Evolutionary conservation across 2,329 filamentous ascomycete species (phyloP), one percentile per base, ranked within the genome.

Genomic region (Sporothrix brasiliensis): DNA sequence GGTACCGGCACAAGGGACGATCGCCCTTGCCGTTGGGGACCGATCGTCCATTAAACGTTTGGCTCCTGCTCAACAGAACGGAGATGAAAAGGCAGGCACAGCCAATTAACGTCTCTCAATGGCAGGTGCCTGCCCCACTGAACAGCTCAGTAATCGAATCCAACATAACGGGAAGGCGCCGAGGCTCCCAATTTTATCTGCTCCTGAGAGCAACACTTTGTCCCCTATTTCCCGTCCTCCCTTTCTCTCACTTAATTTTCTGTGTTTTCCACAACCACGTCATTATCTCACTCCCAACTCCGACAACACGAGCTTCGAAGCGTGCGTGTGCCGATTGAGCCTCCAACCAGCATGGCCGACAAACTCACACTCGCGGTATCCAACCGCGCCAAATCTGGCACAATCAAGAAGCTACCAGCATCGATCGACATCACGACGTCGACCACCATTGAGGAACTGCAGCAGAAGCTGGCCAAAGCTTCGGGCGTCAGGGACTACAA

Each of bases 371-470:
- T 85, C 71, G 81, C 80, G 77, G 79, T 85, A 73, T 79, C 79
- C 68, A 83, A 81, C 74, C 78, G 81, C 76, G 83, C 81, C 72
- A 82, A 83, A 66, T 84, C 81, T 76, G 80, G 84, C 74, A 83
- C 83, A 72, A 80, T 88, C 77, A 85, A 83, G 79, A 82, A 82
- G 72, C 83, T 88, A n/a, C 86, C 86, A 19, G 72, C 79, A 21
- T 79, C 83, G 24, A 74, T 88, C 75, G 82, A 86, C 72, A 74
- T 88, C 24, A 77, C 83, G 34, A 73, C 78, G 72, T 80, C 83
- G 71, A 82, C 86, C 71, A 89, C 86, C 10, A 82, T 90, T 71
- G 87, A 90, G 75, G 84, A 88, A 77, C 82, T 87, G 74, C 89
- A 90, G 81, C 79, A 80, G 53, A 75, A 80, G 53, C 80, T 90